These are phyloP conservation scores for Hyaloscypha finlandica DNA, from an alignment of 495 filamentous ascomycete genomes.

Conservation along the genomic window DNA sequence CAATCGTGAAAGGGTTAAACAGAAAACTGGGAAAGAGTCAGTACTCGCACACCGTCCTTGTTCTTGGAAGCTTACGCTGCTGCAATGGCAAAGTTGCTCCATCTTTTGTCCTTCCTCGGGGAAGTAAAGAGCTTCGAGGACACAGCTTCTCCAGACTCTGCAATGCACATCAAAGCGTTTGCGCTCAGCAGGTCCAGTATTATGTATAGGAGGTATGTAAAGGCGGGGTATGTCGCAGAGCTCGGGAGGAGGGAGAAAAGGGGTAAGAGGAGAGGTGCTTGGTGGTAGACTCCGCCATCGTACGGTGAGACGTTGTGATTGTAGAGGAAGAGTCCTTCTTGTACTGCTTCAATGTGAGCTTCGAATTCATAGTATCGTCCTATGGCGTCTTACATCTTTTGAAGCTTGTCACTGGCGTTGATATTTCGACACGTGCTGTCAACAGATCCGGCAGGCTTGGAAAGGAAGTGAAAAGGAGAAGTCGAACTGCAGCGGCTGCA, in stretches of 20 bases:
- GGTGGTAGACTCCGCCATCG: slow-evolving; percentile 96
- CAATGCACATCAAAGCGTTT: slow-evolving; percentile 77
- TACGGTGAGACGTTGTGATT: slow-evolving; percentile 96
- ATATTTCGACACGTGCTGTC: slow-evolving; percentile 91
- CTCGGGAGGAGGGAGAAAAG: slow-evolving; percentile 86
- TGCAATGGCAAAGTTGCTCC: slow-evolving; percentile 74
- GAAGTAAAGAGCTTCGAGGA: slow-evolving; percentile 74
- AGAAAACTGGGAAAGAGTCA: slow-evolving; percentile 61
- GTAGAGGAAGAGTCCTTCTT: slow-evolving; percentile 95
- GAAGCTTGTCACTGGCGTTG: slow-evolving; percentile 96
- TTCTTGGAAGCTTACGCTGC: slow-evolving; percentile 59
- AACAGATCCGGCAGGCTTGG: slow-evolving; percentile 84
- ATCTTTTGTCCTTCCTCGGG: slow-evolving; percentile 72
- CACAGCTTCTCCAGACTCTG: slow-evolving; percentile 76
- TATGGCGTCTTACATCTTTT: slow-evolving; percentile 72
- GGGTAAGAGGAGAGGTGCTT: slow-evolving; percentile 90
- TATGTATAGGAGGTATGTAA: slow-evolving; percentile 80
- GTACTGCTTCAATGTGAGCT: slow-evolving; percentile 57
- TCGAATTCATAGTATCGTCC: background rate
- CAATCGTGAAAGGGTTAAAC: slow-evolving; percentile 93
- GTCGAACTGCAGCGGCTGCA: slow-evolving; percentile 74
- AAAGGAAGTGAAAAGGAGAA: slow-evolving; percentile 78
- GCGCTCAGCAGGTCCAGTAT: slow-evolving; percentile 82
- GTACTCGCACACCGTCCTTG: background rate
- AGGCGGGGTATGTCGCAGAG: slow-evolving; percentile 60